phyloP scores from a whole-genome alignment of 192 early-diverging fungal species.

The Helicostylum pulchrum region DNA sequence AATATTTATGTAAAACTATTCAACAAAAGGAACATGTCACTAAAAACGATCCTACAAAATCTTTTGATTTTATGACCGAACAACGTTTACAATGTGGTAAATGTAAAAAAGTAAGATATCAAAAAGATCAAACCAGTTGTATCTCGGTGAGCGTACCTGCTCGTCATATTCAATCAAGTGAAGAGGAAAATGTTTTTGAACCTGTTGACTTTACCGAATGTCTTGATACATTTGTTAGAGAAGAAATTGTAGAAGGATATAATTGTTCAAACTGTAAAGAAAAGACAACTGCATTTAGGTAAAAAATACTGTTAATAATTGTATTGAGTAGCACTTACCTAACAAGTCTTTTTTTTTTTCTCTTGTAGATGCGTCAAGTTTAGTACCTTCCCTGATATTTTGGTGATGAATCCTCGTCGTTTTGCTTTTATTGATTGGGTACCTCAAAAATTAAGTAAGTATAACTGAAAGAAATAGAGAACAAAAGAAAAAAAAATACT shows the following conservation, averaged over 20 bases:
- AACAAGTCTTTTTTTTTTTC: neutral
- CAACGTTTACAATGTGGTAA: conserved; percentile 83
- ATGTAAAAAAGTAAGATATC: conserved; percentile 84
- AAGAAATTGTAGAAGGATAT: conserved; percentile 59
- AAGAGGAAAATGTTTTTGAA: conserved; percentile 36
- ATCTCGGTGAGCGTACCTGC: conserved; percentile 74
- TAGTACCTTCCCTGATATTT: conserved; percentile 70
- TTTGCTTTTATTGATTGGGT: conserved; percentile 85
- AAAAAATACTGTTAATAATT: conserved; percentile 1
- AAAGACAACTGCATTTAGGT: conserved; percentile 59
- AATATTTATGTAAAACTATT: conserved; percentile 70
- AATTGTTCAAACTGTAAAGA: conserved; percentile 59
- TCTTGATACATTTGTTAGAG: conserved; percentile 52
- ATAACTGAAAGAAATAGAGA: neutral
- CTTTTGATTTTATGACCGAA: conserved; percentile 79
- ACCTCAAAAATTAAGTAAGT: conserved; percentile 59
- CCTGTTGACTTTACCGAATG: conserved; percentile 64
- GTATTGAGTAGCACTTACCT: neutral
- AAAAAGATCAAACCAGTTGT: conserved; percentile 42
- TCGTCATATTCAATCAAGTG: conserved; percentile 30
- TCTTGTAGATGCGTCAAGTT: conserved; percentile 45
- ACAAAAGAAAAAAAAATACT: neutral
- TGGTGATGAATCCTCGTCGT: conserved; percentile 67
- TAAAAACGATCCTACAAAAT: conserved; percentile 66
- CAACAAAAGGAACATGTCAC: conserved; percentile 73